Percentiles rank a stretch among this genome's conserved stretches.
Evolutionary conservation across 1,284 basidiomycete species (phyloP).

Genomic region (Ganoderma meredithae): DNA sequence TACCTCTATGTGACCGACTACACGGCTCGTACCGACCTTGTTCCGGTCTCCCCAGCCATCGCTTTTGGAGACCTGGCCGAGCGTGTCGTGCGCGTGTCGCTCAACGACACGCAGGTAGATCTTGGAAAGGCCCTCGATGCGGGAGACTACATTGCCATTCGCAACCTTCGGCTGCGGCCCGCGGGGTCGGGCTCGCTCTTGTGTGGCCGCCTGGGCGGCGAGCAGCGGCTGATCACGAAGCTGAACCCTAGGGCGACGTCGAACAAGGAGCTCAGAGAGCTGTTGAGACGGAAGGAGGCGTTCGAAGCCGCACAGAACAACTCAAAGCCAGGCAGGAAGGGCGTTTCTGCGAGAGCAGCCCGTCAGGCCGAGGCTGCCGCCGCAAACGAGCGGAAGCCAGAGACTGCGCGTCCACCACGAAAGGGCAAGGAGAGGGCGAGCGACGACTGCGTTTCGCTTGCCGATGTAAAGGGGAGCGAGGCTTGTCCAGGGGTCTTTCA

Average conservation of each 20-base stretch:
- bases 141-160: constrained; percentile 57
- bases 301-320: constrained; percentile 27
- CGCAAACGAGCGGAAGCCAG: background rate
- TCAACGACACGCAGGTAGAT: constrained; percentile 57
- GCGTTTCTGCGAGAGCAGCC: constrained; percentile 16
- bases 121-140: constrained; percentile 47
- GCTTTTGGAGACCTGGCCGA: constrained; percentile 45
- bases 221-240: constrained; percentile 57
- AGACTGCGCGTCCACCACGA: background rate
- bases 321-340: constrained; percentile 21
- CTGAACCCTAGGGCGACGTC: constrained; percentile 48
- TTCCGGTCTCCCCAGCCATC: constrained; percentile 36
- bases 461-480: constrained; percentile 46
- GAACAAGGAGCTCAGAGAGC: constrained; percentile 40
- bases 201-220: constrained; percentile 62
- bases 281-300: constrained; percentile 42
- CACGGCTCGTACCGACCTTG: constrained; percentile 56
- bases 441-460: constrained; percentile 42
- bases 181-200: constrained; percentile 41
- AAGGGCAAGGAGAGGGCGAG: constrained; percentile 9
- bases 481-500: constrained; percentile 50
- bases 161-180: constrained; percentile 57
- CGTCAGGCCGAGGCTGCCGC: constrained; percentile 20
- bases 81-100: constrained; percentile 60
- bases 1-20: constrained; percentile 74